These are phyloP conservation scores for Bocquillonia castaneifolia DNA, from an alignment of 441 rosid species.

Conservation along the genomic window DNA sequence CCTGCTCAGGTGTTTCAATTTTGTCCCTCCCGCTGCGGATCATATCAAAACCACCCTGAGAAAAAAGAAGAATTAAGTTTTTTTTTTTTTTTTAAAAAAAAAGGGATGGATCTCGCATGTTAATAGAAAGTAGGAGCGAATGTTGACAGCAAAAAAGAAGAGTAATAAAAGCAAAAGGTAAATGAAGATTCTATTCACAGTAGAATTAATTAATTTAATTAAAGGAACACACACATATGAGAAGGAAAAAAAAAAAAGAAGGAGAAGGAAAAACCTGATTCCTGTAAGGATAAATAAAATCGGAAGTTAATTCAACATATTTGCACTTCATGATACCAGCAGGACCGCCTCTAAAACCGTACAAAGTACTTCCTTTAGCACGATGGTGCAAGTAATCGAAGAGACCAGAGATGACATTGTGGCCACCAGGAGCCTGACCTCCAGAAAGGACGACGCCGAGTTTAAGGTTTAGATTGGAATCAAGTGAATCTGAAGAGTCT, in stretches of 20 bases:
- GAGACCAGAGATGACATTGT: constrained; percentile 90
- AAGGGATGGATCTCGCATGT: neutral
- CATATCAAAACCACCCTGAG: constrained; percentile 98
- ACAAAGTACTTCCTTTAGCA: constrained; percentile 66
- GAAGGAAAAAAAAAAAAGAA: neutral
- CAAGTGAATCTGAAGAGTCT: constrained; percentile 25
- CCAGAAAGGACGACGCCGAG: constrained; percentile 95
- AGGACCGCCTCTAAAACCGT: constrained; percentile 96
- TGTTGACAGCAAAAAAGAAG: neutral
- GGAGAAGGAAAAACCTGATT: constrained; percentile 54
- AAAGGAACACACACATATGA: neutral
- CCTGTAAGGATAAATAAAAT: constrained; percentile 73
- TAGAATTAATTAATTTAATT: neutral
- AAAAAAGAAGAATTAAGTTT: neutral
- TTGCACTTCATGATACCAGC: constrained; percentile 98
- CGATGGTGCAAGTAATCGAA: constrained; percentile 91
- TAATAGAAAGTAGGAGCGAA: neutral
- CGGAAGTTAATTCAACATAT: constrained; percentile 67
- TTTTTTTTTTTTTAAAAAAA: neutral
- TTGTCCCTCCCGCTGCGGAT: constrained; percentile 99
- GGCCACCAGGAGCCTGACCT: constrained; percentile 99
- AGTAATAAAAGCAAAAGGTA: too few species aligned
- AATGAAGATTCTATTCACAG: neutral
- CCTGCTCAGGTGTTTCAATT: constrained; percentile 99
- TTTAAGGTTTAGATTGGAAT: constrained; percentile 55